These are phyloP conservation scores for Scalesia atractyloides DNA, from an alignment of 129 eudicot genomes.

Conservation along the genomic window DNA sequence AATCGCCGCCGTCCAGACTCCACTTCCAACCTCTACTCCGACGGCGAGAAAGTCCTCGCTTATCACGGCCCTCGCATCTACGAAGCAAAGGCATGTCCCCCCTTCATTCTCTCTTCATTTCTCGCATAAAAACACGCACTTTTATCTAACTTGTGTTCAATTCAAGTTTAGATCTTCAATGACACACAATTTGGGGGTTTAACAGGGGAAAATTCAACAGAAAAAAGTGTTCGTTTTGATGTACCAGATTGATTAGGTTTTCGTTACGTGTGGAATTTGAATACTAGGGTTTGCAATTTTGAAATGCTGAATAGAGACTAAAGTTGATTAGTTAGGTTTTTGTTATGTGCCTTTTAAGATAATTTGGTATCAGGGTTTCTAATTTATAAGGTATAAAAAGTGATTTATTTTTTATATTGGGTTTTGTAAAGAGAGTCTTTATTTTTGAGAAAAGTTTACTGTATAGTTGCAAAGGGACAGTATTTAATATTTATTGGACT, in stretches of 20 bases:
- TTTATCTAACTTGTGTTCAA: background rate
- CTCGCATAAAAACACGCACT: background rate
- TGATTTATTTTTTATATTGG: background rate
- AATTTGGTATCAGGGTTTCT: conserved; percentile 14
- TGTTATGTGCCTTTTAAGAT: background rate
- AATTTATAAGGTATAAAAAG: background rate
- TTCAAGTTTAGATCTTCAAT: conserved; percentile 20
- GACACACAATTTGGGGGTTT: background rate
- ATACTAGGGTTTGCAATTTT: conserved; percentile 18
- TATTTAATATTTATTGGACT: background rate
- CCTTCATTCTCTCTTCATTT: conserved; percentile 1
- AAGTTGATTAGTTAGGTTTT: conserved; percentile 6
- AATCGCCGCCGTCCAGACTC: conserved; percentile 58
- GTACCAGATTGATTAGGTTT: conserved; percentile 15
- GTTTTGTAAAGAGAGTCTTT: too few species aligned
- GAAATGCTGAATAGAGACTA: background rate
- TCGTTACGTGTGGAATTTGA: background rate
- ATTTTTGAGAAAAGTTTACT: too few species aligned
- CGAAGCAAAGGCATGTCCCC: conserved; percentile 65
- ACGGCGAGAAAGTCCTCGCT: conserved; percentile 82
- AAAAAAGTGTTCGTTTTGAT: conserved; percentile 1
- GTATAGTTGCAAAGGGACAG: background rate
- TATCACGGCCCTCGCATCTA: conserved; percentile 83
- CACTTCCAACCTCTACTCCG: conserved; percentile 50
- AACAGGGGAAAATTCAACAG: background rate